Base-by-base conservation (phyloP, 2,329 filamentous ascomycete genomes). In the Incumbomyces delicatus region DNA sequence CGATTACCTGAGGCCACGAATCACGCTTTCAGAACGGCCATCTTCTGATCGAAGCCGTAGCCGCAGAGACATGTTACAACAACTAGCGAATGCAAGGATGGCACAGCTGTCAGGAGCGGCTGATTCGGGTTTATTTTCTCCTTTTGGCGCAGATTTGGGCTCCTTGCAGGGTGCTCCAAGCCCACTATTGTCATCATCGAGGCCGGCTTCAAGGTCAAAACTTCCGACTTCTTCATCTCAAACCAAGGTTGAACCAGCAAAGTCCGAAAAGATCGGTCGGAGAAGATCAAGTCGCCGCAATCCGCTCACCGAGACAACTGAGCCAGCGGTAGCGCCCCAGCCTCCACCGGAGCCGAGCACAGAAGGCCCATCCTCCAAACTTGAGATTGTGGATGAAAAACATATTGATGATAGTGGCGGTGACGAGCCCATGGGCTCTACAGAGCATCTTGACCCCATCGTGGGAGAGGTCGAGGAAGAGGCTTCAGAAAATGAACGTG, bases 311-410 rank as follows among this genome's bases (percentile, higher is more conserved):
- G 65, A 78, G 42, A 63, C 73, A 17, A 65, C 70, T n/a, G 74
- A 77, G n/a, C 68, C 70, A 1, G 72, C 74, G 2, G 66, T 72
- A 3, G 63, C 70, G 14, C 29, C 27, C 3, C 68, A 71, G 6
- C 72, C 73, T 6, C 73, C 72, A 16, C 73, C 77, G 6, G 73
- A 74, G 1, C 71, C 74, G 35, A 75, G 81, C 13, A 73, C 77
- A 2, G 80, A 85, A 43, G 74, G 75, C 44, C 64, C 79, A 32
- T 76, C 84, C 47, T 80, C 84, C 56, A 81, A 84, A 2, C 71
- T 96, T 2, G 92, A 96, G 66, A 95, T 90, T 63, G 89, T 88
- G 6, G 90, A 96, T 61, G 90, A 96, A 67, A 85, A 85, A 61
- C 86, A 87, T 45, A 66, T 95, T 11, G 83, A 81, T 12, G 83